Percentiles rank a stretch among this genome's conserved stretches.
Evolutionary conservation across 2,329 filamentous ascomycete species (phyloP).

Genomic region (Cladophialophora bantiana): DNA sequence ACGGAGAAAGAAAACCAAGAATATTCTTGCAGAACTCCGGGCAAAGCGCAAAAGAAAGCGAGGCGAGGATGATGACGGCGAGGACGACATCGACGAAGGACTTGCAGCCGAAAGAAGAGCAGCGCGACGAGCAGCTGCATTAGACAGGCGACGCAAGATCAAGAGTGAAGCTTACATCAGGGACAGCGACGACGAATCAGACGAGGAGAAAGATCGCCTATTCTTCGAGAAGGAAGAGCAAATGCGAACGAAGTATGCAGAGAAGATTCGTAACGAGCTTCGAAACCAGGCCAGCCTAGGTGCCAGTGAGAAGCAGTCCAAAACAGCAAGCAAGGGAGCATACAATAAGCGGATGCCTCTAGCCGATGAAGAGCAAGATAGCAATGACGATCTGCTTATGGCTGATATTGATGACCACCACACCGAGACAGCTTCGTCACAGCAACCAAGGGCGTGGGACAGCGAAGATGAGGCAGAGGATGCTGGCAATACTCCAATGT

Average conservation of each 20-base stretch:
- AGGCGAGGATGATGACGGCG: slow-evolving; percentile 53
- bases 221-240: slow-evolving; percentile 82
- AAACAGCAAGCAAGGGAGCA: slow-evolving; percentile 15
- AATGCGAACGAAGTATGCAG: slow-evolving; percentile 60
- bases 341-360: slow-evolving; percentile 17
- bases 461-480: slow-evolving; percentile 37
- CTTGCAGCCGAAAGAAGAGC: slow-evolving; percentile 65
- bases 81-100: slow-evolving; percentile 69
- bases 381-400: slow-evolving; percentile 37
- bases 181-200: slow-evolving; percentile 87
- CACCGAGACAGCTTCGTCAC: slow-evolving; percentile 31
- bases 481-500: slow-evolving; percentile 43
- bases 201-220: slow-evolving; percentile 72
- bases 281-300: slow-evolving; percentile 57
- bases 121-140: slow-evolving; percentile 69
- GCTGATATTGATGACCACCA: slow-evolving; percentile 27
- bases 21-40: slow-evolving; percentile 61
- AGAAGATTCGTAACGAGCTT: slow-evolving; percentile 55
- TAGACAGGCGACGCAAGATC: slow-evolving; percentile 78
- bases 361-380: slow-evolving; percentile 26
- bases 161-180: slow-evolving; percentile 85
- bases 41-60: slow-evolving; percentile 64
- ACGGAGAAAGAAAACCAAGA: slow-evolving; percentile 53
- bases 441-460: slow-evolving; percentile 23
- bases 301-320: slow-evolving; percentile 10